phyloP scores from a whole-genome alignment of 2,329 filamentous ascomycete species.

The Colletotrichum falcatum region DNA sequence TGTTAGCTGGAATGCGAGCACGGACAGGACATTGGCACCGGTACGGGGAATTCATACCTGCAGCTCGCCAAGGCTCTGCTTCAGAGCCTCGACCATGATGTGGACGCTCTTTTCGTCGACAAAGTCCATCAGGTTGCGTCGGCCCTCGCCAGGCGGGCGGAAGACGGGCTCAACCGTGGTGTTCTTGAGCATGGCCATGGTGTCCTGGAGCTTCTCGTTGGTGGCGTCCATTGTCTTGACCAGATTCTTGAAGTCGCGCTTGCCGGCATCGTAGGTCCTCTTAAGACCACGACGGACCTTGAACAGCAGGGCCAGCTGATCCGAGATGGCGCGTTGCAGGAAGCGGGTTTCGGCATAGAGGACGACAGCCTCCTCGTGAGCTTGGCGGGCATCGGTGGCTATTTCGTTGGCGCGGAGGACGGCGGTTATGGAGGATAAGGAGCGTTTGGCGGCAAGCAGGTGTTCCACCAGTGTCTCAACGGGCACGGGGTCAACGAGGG shows the following conservation, averaged over 20 bases:
- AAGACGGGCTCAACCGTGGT: constrained; percentile 75
- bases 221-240: constrained; percentile 75
- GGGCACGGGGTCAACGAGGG: constrained; percentile 55
- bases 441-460: constrained; percentile 88
- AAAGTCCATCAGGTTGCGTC: constrained; percentile 78
- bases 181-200: constrained; percentile 72
- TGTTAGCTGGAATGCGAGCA: neutral
- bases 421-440: constrained; percentile 83
- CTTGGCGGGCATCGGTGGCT: constrained; percentile 78
- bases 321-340: constrained; percentile 70
- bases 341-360: constrained; percentile 78
- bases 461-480: constrained; percentile 86
- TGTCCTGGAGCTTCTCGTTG: constrained; percentile 72
- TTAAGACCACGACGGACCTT: constrained; percentile 65
- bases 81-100: constrained; percentile 73
- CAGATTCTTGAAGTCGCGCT: constrained; percentile 70
- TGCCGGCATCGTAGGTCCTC: constrained; percentile 67
- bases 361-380: constrained; percentile 83
- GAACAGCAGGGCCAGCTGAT: constrained; percentile 65
- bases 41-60: constrained; percentile 62
- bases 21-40: neutral
- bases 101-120: constrained; percentile 79
- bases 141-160: constrained; percentile 67
- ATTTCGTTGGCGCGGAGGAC: constrained; percentile 91
- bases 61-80: constrained; percentile 77